Base-by-base conservation (phyloP, 352 stramenopile species). In the Pythium coloratum region DNA sequence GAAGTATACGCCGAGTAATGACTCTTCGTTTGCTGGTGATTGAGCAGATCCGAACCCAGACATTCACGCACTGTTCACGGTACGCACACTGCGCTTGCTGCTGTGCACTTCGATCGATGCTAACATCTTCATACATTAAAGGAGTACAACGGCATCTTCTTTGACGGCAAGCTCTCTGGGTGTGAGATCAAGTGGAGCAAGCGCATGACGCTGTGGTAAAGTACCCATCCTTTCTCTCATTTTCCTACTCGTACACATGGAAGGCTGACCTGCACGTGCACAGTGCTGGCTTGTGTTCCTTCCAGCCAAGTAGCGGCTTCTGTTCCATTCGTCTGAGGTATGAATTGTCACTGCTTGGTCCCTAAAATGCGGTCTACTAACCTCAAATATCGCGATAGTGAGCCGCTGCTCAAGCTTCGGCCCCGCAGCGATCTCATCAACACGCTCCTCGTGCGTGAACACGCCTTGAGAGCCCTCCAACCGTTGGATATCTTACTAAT, bases 131-230 rank as follows among this genome's bases (percentile, higher is more conserved):
- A 16, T 42, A 20, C 10, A 33, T 16, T 66, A 36, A 64, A 96
- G 88, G 81, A 94, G 67, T 96, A 91, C 73, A 89, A 96, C 56
- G 54, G 14, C 32, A 60, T 94, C 67, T 96, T 96, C 73, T 96
- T 96, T 36, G 79, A 94, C 51, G 80, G 77, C 6, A 84, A 79
- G 62, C 76, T 96, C 33, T 72, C 73, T 18, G 84, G 83, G 24
- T 95, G 88, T 66, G 85, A 94, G 59, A 78, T 97, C 63, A 96
- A 93, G 59, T 97, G 90, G 90, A 96, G 87, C 72, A 90, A 81
- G 59, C 84, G 86, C 62, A 97, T 97, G 90, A 97, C 90, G 46
- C 74, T 96, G 20, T 97, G 90, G 84, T 91, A n/a, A 5, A 36
- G 46, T 2, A 7, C 10, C 16, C 8, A 34, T 7, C n/a, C 12